A percentile compares a stretch with the other conserved stretches of the same genome.
Evolutionary conservation across 306 rosid genomes (phyloP).

Genomic region (Pyrus pyrifolia): DNA sequence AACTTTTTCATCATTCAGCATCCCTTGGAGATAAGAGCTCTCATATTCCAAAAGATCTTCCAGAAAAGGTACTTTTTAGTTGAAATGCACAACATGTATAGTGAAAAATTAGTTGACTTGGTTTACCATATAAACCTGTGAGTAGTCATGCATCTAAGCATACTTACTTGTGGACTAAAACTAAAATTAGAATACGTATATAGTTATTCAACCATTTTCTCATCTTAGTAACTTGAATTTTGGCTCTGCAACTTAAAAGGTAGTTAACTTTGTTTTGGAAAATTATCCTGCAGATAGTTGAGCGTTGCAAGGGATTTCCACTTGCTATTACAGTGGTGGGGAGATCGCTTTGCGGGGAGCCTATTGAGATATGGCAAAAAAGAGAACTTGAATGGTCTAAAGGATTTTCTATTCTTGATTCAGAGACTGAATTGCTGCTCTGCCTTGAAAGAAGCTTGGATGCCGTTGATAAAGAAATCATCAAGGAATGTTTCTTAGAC

Average conservation of each 20-base stretch:
- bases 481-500: conserved; percentile 47
- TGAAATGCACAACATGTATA: conserved; percentile 10
- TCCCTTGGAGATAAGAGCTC: conserved; percentile 17
- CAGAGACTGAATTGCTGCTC: neutral
- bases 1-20: conserved; percentile 33
- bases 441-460: conserved; percentile 39
- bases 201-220: neutral
- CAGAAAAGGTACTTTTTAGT: conserved; percentile 29
- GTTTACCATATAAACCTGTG: neutral
- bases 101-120: too few relatives aligned
- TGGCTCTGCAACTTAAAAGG: too few relatives aligned
- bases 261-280: neutral
- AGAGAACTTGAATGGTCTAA: conserved; percentile 11
- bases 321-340: conserved; percentile 47
- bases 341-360: conserved; percentile 24
- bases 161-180: too few relatives aligned
- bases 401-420: conserved; percentile 23
- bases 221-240: neutral
- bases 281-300: conserved; percentile 40
- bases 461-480: conserved; percentile 9
- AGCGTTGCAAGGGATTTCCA: conserved; percentile 41
- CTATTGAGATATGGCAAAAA: conserved; percentile 18
- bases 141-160: too few relatives aligned
- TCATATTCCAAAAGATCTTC: conserved; percentile 14
- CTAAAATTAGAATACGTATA: too few relatives aligned